Evolutionary conservation across 2,329 filamentous ascomycete species (phyloP).

Genomic region (Talaromyces sp.): DNA sequence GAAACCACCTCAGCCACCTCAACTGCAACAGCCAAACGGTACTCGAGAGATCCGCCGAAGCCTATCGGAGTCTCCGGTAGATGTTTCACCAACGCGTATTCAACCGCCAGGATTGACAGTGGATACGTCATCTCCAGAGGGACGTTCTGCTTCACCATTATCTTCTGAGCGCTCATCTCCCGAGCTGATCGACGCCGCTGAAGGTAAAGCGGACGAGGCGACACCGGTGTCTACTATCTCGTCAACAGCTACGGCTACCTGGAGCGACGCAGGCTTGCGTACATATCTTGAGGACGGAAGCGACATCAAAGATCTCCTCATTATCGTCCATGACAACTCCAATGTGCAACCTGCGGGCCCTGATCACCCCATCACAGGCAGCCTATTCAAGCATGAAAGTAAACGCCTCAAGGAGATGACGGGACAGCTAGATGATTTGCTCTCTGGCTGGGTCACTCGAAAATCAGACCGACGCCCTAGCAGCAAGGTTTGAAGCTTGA

Average conservation of each 20-base stretch:
- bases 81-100: constrained; percentile 52
- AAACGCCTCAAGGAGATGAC: constrained; percentile 83
- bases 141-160: constrained; percentile 53
- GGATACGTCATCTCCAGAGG: constrained; percentile 68
- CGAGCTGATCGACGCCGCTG: constrained; percentile 21
- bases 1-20: neutral
- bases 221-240: constrained; percentile 53
- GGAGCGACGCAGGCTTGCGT: constrained; percentile 82
- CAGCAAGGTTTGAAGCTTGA: constrained; percentile 16
- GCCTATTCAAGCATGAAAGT: constrained; percentile 81
- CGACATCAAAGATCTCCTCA: constrained; percentile 82
- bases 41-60: constrained; percentile 6
- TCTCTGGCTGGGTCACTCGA: constrained; percentile 69
- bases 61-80: constrained; percentile 64
- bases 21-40: neutral
- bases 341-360: constrained; percentile 71
- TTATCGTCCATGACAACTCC: constrained; percentile 88
- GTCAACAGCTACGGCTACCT: constrained; percentile 55
- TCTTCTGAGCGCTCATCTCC: constrained; percentile 56
- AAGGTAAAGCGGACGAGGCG: constrained; percentile 30
- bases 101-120: constrained; percentile 63
- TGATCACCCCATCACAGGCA: constrained; percentile 80
- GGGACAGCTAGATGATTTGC: constrained; percentile 80
- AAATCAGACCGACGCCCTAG: constrained; percentile 27
- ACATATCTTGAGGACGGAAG: constrained; percentile 87